Base-by-base conservation (phyloP, 352 stramenopile genomes). In the Saprolegnia diclina region DNA sequence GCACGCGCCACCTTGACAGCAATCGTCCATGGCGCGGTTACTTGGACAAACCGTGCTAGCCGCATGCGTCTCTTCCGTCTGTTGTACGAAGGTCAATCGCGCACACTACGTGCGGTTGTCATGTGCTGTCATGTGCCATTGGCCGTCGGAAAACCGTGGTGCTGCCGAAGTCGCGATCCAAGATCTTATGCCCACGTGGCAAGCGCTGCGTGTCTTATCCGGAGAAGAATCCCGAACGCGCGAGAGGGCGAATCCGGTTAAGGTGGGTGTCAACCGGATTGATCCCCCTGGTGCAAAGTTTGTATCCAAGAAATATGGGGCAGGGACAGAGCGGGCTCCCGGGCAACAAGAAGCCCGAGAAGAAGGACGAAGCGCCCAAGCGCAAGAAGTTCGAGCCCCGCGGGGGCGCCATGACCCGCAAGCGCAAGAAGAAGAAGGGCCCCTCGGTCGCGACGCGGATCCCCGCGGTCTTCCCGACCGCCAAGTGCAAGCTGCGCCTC, bases 401-500 rank as follows among this genome's bases (percentile, higher is more conserved):
- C 56, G 88, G 87, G 35, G 85, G 87, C 24, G 81, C 79, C 55
- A 88, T 94, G 76, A 96, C 87, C 71, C 90, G 89, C 40, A 89
- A 84, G 59, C 89, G 89, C 71, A 91, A 89, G 64, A 96, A 96
- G 85, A 97, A 97, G 86, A 97, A 97, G 85, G 92, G 90, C 0
- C 85, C 91, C 7, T 79, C 90, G 19, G 89, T 85, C 21, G 90
- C 90, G 1, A 89, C 96, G 50, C 86, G 89, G 44, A 96, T 96
- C 72, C 90, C 92, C 56, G 76, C 80, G 72, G 95, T 98, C 57
- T 97, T 96, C 59, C 98, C 98, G 24, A 99, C 91, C 32, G 93
- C 94, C 9, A 99, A 99, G 76, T 99, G 98, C 85, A 99, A 99
- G 80, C 85, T 99, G 42, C 91, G 98, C 11, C 77, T 99, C 77